Conservation (phyloP, 2,329 filamentous ascomycete genomes). For the Alternaria ethzedia region DNA sequence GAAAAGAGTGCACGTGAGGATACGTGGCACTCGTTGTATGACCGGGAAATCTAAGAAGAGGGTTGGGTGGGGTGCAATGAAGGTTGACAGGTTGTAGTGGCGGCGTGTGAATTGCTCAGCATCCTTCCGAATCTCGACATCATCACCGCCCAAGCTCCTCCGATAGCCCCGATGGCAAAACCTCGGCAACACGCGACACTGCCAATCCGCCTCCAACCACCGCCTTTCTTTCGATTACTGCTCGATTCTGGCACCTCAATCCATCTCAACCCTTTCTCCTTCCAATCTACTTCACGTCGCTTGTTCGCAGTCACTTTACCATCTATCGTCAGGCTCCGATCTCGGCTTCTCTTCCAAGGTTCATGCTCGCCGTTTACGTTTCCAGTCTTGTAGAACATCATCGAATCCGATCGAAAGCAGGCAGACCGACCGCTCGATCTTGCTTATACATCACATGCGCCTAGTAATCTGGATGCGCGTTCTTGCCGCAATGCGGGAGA, state of each 20-base stretch:
- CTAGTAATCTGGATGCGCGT: background rate
- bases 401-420: constrained; percentile 4
- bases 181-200: constrained; percentile 16
- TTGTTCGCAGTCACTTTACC: background rate
- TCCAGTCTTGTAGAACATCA: constrained; percentile 6
- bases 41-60: constrained; percentile 6
- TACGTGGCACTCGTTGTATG: constrained; percentile 10
- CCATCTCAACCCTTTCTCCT: background rate
- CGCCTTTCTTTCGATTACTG: background rate
- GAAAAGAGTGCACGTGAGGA: background rate
- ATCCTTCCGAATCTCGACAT: constrained; percentile 31
- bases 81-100: constrained; percentile 13
- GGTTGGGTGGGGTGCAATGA: constrained; percentile 16
- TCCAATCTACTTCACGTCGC: background rate
- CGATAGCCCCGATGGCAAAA: constrained; percentile 22
- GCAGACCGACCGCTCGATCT: background rate
- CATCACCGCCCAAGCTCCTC: constrained; percentile 32
- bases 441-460: background rate
- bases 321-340: background rate
- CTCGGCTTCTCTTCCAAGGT: background rate
- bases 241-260: background rate
- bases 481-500: background rate
- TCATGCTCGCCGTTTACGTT: background rate
- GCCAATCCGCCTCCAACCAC: background rate
- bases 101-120: constrained; percentile 29